Evolutionary conservation across 345 rosid genomes (phyloP), one percentile per base, ranked within the genome.

Genomic region (Hibiscus trionum): DNA sequence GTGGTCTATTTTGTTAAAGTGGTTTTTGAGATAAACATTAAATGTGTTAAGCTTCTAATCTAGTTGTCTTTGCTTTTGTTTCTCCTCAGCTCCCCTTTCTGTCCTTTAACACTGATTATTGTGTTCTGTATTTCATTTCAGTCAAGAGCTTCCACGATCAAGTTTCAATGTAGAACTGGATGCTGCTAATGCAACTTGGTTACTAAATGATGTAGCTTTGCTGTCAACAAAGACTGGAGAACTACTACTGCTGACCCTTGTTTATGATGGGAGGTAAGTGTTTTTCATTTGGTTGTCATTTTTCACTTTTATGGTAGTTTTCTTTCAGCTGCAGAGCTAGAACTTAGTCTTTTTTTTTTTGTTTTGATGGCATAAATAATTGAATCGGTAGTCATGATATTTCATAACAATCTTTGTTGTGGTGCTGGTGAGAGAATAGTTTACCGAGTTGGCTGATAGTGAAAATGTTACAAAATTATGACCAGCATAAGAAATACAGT

Each of bases 131-230:
- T 73, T 73, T 67, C 68, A 66, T 78, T 79, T 82, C 87, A 95
- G 98, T 82, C 97, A 89, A 80, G 98, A 90, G 79, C 81, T 95
- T 73, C 97, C 99, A 79, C 86, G 91, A 85, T 86, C 96, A 72
- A 83, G 83, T 75, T 92, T 95, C 77, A 82, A 72, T 71, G 89
- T 89, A 79, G 99, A 95, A 85, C 99, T 95, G 75, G 99, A 95
- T 87, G 94, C 93, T 80, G 97, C 96, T 77, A 84, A 81, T 80
- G 92, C 93, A 71, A 81, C 88, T 79, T 92, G 97, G 97, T 83
- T 95, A 72, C 75, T 79, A 31, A 86, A 88, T 70, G 93, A 95
- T 64, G 97, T 92, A 53, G 98, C 91, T 60, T 80, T 95, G 84
- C 77, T 95, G 75, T 95, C 99, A 49, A 79, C 98, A 47, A 92